Conservation (phyloP, 176 grass and related monocot genomes). For the Metroxylon sagu region DNA sequence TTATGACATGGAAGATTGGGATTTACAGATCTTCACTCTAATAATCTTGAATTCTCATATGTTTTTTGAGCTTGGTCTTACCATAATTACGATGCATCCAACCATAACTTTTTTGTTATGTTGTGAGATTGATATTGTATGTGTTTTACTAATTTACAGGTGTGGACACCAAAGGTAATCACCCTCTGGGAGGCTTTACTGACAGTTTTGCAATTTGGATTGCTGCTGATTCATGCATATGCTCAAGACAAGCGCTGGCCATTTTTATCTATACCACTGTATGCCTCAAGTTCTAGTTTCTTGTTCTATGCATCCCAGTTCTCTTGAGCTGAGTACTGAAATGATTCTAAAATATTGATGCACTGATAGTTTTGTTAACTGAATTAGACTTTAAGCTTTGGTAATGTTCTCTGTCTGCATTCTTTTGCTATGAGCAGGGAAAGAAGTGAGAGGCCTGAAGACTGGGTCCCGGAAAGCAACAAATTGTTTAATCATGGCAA, state of each 20-base stretch:
- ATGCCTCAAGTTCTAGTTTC: conserved; percentile 14
- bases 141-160: conserved; percentile 23
- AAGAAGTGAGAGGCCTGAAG: conserved; percentile 74
- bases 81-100: no score
- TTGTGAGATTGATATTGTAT: no score
- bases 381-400: not conserved
- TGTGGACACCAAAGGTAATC: conserved; percentile 76
- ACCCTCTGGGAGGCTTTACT: conserved; percentile 74
- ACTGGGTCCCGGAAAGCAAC: conserved; percentile 65
- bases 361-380: not conserved
- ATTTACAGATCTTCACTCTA: no score
- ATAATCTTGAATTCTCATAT: no score
- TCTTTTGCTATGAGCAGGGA: conserved; percentile 28
- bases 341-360: no score
- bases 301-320: no score
- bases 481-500: conserved; percentile 7
- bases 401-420: not conserved
- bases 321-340: no score
- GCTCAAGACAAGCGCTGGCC: conserved; percentile 89
- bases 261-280: conserved; percentile 80
- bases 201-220: conserved; percentile 81
- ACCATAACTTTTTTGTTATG: no score
- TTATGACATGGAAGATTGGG: no score
- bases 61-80: no score
- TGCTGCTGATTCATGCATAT: conserved; percentile 80